Evolutionary conservation across 495 filamentous ascomycete genomes (phyloP).

Genomic region (Aspergillus nidulans): DNA sequence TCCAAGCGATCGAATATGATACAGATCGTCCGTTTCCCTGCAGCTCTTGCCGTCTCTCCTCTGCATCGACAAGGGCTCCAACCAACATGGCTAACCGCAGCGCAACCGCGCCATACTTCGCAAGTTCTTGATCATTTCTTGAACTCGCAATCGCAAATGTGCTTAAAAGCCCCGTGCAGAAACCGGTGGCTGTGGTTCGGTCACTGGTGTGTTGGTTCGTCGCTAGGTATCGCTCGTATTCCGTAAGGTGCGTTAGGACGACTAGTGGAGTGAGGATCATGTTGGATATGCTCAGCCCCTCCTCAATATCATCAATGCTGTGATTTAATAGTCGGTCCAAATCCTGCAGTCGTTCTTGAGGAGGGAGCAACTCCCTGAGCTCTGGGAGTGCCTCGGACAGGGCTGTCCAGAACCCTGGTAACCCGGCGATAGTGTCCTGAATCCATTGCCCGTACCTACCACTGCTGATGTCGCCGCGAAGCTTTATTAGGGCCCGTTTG

Average conservation of each 20-base stretch:
- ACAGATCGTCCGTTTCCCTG: neutral
- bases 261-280: constrained; percentile 28
- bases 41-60: constrained; percentile 16
- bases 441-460: neutral
- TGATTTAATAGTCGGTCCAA: neutral
- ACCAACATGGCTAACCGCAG: constrained; percentile 29
- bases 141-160: constrained; percentile 32
- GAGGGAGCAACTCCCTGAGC: neutral
- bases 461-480: neutral
- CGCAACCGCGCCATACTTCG: constrained; percentile 25
- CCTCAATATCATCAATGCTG: neutral
- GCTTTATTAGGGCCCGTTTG: neutral
- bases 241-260: constrained; percentile 25
- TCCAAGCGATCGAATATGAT: constrained; percentile 2
- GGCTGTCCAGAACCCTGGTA: neutral
- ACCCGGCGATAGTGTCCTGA: neutral
- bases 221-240: constrained; percentile 23
- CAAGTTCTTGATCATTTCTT: constrained; percentile 13
- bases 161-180: constrained; percentile 36
- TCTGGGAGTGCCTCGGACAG: neutral
- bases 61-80: constrained; percentile 32
- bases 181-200: constrained; percentile 27
- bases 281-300: constrained; percentile 18
- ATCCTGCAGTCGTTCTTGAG: neutral
- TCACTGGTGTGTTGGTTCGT: neutral